Evolutionary conservation across 148 eudicot species (phyloP).

Genomic region (Cornus florida): DNA sequence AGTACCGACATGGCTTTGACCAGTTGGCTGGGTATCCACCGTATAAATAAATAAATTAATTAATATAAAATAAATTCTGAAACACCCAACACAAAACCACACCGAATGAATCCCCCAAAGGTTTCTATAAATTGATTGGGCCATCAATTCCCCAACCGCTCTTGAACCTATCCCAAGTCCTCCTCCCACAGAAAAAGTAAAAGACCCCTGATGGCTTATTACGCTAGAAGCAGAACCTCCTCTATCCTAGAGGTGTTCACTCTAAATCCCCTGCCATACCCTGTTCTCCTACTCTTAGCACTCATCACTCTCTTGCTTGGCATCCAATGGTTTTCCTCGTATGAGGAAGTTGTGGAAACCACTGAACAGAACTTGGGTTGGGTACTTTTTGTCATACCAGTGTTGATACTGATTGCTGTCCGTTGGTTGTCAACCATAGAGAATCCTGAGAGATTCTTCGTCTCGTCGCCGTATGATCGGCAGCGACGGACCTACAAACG

Average conservation of each 20-base stretch:
- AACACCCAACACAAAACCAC: too few relatives aligned
- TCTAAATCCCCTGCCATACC: conserved; percentile 72
- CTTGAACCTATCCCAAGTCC: background rate
- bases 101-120: too few relatives aligned
- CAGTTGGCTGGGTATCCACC: too few relatives aligned
- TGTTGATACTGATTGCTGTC: conserved; percentile 49
- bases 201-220: background rate
- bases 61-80: too few relatives aligned
- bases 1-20: too few relatives aligned
- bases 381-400: conserved; percentile 57
- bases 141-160: background rate
- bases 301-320: conserved; percentile 56
- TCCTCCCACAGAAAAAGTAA: background rate
- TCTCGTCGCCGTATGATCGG: conserved; percentile 25
- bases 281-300: conserved; percentile 54
- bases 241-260: conserved; percentile 60
- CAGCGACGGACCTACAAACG: conserved; percentile 20
- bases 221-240: conserved; percentile 26
- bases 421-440: conserved; percentile 52
- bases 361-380: conserved; percentile 57
- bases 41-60: too few relatives aligned
- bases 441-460: conserved; percentile 25
- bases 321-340: conserved; percentile 49
- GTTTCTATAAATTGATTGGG: background rate
- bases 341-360: conserved; percentile 51